Conservation (phyloP, 1,284 basidiomycete genomes). For the Xerocomus amazonicus region DNA sequence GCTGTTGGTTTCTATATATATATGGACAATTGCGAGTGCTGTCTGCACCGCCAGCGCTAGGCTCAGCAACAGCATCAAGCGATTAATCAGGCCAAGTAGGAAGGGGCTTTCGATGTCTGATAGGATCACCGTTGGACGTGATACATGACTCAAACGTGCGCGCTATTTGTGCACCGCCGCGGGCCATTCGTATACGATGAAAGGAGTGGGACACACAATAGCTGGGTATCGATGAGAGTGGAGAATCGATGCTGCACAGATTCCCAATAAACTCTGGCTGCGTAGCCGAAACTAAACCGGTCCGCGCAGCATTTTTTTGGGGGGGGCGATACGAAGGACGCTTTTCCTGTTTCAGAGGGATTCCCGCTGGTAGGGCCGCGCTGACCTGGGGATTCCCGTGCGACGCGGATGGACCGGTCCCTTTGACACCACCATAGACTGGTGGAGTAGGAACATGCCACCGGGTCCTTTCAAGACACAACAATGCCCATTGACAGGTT, state of each 20-base stretch:
- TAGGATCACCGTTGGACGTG: not conserved
- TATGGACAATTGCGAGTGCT: not conserved
- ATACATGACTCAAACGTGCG: not conserved
- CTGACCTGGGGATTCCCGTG: not conserved
- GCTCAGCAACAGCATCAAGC: not conserved
- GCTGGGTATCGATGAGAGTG: not conserved
- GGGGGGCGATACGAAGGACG: not conserved
- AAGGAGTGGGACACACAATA: no score
- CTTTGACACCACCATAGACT: no score
- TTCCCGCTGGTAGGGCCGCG: not conserved
- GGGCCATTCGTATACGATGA: not conserved
- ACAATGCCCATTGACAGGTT: no score
- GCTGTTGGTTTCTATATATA: not conserved
- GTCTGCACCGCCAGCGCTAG: not conserved
- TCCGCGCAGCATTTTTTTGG: not conserved
- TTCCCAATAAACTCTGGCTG: not conserved
- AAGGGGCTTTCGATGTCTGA: not conserved
- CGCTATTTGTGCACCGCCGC: not conserved
- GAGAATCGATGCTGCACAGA: not conserved
- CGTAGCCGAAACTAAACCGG: not conserved
- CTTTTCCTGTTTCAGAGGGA: not conserved
- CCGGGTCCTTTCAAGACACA: no score
- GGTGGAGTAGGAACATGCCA: no score
- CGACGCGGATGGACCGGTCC: not conserved
- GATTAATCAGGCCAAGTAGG: not conserved